These are phyloP conservation scores for Yarrowia deformans DNA, from an alignment of 805 yeast species.

Conservation along the genomic window DNA sequence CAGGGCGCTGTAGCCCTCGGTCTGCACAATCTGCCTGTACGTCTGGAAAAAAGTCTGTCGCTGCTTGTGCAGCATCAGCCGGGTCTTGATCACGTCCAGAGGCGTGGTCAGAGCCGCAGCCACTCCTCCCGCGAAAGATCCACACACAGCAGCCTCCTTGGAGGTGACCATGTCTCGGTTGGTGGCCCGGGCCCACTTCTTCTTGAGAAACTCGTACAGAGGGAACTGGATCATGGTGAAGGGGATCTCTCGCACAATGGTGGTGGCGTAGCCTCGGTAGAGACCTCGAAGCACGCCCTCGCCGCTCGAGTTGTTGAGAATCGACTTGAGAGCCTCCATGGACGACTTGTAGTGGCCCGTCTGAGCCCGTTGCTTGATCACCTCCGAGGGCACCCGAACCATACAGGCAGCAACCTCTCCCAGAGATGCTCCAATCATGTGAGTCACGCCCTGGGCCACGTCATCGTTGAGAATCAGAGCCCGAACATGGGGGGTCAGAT, in stretches of 20 bases:
- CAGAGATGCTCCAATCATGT: slow-evolving; percentile 85
- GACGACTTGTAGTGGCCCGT: slow-evolving; percentile 67
- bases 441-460: slow-evolving; percentile 58
- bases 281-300: slow-evolving; percentile 81
- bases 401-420: slow-evolving; percentile 95
- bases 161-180: slow-evolving; percentile 59
- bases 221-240: slow-evolving; percentile 97
- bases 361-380: slow-evolving; percentile 93
- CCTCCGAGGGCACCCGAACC: slow-evolving; percentile 96
- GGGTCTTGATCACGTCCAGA: slow-evolving; percentile 89
- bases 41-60: slow-evolving; percentile 58
- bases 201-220: slow-evolving; percentile 82
- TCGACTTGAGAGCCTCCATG: slow-evolving; percentile 66
- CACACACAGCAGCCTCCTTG: slow-evolving; percentile 83
- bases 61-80: slow-evolving; percentile 77
- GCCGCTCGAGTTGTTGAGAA: slow-evolving; percentile 70
- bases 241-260: slow-evolving; percentile 94
- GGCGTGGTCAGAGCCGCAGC: slow-evolving; percentile 97
- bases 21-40: slow-evolving; percentile 61
- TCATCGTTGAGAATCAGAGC: slow-evolving; percentile 47
- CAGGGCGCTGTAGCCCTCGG: slow-evolving; percentile 79
- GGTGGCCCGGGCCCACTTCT: slow-evolving; percentile 59
- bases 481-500: slow-evolving; percentile 52
- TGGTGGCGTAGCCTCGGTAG: slow-evolving; percentile 92
- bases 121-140: slow-evolving; percentile 92